Conservation (phyloP, 1,139 yeast species). For the Pneumocystis carinii region DNA sequence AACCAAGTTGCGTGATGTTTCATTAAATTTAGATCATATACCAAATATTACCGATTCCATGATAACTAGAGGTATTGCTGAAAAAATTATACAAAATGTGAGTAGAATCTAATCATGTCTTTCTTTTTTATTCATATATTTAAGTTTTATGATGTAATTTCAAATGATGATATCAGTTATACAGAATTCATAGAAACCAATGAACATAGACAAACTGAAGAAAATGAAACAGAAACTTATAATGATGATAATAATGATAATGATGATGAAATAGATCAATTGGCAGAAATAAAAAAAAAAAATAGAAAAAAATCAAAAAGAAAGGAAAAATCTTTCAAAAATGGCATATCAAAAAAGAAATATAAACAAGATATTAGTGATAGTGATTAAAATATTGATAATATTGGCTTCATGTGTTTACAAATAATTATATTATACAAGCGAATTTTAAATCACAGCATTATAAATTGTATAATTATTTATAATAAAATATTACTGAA, state of each 20-base stretch:
- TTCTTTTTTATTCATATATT: not conserved
- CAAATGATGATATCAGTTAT: not conserved
- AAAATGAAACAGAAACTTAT: not conserved
- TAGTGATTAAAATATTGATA: slow-evolving; percentile 11
- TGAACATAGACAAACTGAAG: not conserved
- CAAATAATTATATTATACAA: slow-evolving; percentile 4
- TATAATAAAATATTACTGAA: not conserved
- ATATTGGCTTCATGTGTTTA: slow-evolving; percentile 7
- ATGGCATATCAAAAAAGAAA: not conserved
- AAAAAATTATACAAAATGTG: not conserved
- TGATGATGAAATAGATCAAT: not conserved
- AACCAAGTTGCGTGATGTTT: not conserved
- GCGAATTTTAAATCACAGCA: not conserved
- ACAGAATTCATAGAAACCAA: not conserved
- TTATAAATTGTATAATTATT: not conserved
- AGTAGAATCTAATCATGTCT: not conserved
- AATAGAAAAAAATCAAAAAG: not conserved
- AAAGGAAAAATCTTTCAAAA: not conserved
- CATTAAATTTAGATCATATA: slow-evolving; percentile 4
- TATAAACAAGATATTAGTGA: slow-evolving; percentile 1
- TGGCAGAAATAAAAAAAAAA: not conserved
- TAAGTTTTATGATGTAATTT: not conserved
- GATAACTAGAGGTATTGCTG: not conserved
- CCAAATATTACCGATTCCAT: not conserved
- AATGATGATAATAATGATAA: not conserved